Evolutionary conservation across 148 eudicot genomes (phyloP).

Genomic region (Fagopyrum esculentum): DNA sequence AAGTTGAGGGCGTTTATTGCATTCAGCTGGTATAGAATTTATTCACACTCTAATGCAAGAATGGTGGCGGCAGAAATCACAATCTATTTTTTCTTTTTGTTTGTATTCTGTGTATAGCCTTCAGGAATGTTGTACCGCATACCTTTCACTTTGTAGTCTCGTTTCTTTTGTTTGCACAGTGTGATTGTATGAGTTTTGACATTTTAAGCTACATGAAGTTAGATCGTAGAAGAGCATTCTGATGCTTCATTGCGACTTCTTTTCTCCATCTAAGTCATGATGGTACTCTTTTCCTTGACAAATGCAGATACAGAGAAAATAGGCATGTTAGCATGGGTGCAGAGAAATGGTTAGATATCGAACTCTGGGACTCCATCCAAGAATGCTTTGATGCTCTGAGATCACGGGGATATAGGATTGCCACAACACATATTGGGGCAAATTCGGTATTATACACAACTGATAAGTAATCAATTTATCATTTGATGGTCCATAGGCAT

Average conservation of each 20-base stretch:
- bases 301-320: slow-evolving; percentile 66
- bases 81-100: no score
- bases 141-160: not conserved
- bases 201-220: not conserved
- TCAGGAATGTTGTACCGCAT: not conserved
- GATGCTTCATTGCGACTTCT: not conserved
- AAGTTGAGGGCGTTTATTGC: not conserved
- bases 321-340: slow-evolving; percentile 98
- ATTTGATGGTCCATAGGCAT: not conserved
- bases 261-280: not conserved
- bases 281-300: not conserved
- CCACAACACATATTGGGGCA: slow-evolving; percentile 69
- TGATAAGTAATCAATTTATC: not conserved
- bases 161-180: not conserved
- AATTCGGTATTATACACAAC: slow-evolving; percentile 46
- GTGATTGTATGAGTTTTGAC: not conserved
- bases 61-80: not conserved
- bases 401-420: slow-evolving; percentile 89
- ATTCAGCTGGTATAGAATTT: not conserved
- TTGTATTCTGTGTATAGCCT: not conserved
- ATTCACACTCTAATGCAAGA: not conserved
- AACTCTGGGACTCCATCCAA: slow-evolving; percentile 66
- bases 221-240: not conserved
- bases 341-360: slow-evolving; percentile 97
- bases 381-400: slow-evolving; percentile 74